Conservation (phyloP, 805 yeast genomes). For the Sungouiozyma ichnusensis region DNA sequence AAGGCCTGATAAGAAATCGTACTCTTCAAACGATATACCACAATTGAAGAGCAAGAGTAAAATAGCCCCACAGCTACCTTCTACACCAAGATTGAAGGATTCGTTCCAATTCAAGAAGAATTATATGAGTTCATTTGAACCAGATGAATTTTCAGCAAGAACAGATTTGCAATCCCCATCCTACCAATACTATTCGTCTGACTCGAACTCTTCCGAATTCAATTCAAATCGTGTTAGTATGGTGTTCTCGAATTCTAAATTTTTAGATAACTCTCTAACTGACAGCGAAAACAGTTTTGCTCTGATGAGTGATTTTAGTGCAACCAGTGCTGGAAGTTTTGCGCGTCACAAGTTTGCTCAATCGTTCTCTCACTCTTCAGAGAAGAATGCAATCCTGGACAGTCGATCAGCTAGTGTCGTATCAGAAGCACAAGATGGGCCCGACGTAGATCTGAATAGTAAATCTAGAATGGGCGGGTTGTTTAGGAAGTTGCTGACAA, state of each 20-base stretch:
- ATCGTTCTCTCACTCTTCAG: constrained; percentile 23
- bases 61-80: not conserved
- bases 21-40: constrained; percentile 19
- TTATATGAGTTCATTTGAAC: not conserved
- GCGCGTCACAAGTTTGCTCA: constrained; percentile 58
- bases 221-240: not conserved
- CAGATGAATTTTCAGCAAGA: not conserved
- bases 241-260: constrained; percentile 34
- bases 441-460: constrained; percentile 12
- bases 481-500: constrained; percentile 25
- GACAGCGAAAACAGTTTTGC: constrained; percentile 34
- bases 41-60: not conserved
- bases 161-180: constrained; percentile 1
- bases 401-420: too few relatives aligned
- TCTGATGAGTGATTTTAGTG: constrained; percentile 58
- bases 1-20: constrained; percentile 15
- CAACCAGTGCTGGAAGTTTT: constrained; percentile 81
- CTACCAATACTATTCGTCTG: not conserved
- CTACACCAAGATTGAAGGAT: not conserved
- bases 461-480: constrained; percentile 24
- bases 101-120: not conserved
- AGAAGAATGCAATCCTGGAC: too few relatives aligned
- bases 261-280: constrained; percentile 39
- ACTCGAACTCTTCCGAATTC: constrained; percentile 7
- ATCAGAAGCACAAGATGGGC: too few relatives aligned